These are phyloP conservation scores for Bodo saltans DNA, from an alignment of 78 protist genomes.

Conservation along the genomic window DNA sequence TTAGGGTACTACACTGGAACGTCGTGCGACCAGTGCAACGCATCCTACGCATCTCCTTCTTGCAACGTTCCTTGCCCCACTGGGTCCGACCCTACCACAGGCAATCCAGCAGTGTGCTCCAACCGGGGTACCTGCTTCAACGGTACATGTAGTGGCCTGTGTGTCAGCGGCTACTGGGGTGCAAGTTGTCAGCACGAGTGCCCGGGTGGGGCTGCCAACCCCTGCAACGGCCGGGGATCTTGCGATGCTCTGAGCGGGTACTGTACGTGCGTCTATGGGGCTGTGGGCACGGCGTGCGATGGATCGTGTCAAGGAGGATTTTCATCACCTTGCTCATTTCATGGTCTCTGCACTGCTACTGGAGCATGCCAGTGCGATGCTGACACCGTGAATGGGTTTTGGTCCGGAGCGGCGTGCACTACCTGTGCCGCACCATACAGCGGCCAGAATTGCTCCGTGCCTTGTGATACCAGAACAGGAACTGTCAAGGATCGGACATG, in stretches of 20 bases:
- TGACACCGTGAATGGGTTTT: neutral
- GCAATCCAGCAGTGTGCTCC: neutral
- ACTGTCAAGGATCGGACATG: no score
- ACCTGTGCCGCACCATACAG: neutral
- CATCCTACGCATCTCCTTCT: neutral
- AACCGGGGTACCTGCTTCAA: neutral
- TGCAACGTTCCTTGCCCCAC: neutral
- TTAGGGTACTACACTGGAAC: neutral
- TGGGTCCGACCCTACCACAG: neutral
- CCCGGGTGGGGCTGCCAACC: conserved; percentile 12
- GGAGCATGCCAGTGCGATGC: neutral
- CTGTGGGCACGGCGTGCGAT: neutral
- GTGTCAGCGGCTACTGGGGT: conserved; percentile 7
- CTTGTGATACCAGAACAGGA: no score
- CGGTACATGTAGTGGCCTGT: neutral
- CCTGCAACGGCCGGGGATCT: conserved; percentile 27
- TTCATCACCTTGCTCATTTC: conserved; percentile 8
- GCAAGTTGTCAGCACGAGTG: neutral
- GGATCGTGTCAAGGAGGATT: conserved; percentile 24
- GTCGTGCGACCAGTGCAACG: neutral
- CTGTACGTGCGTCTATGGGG: conserved; percentile 7
- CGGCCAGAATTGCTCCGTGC: neutral
- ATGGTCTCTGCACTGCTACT: conserved; percentile 13
- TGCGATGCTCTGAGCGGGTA: conserved; percentile 16
- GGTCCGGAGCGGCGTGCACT: neutral